Conservation (phyloP, 208 protist genomes). For the Porcisia hertigi region DNA sequence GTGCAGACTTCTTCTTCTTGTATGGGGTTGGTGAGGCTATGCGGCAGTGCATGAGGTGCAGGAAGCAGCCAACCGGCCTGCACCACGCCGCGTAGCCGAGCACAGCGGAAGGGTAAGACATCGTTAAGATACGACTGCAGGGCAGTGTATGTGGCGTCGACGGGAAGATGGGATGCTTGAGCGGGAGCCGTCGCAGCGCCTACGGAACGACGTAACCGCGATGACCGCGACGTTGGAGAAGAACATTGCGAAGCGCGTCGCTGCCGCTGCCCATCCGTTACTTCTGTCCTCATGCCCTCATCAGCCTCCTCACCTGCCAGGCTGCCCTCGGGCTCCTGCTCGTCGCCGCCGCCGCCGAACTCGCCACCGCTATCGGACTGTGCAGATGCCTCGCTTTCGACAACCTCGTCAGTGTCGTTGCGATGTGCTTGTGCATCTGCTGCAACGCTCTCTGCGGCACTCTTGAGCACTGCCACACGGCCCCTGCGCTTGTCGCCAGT, state of each 20-base stretch:
- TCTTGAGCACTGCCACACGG: conserved; percentile 5
- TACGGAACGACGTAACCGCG: neutral
- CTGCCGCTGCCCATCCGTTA: neutral
- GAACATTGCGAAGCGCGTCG: neutral
- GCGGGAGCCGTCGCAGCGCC: neutral
- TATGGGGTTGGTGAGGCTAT: conserved; percentile 14
- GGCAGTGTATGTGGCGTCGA: conserved; percentile 22
- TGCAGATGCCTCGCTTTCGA: conserved; percentile 1
- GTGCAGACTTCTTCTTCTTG: conserved; percentile 13
- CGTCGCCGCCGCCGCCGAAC: neutral
- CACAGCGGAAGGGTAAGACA: conserved; percentile 37
- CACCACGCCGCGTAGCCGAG: conserved; percentile 40
- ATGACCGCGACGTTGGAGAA: neutral
- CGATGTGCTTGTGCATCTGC: neutral
- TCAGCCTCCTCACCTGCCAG: conserved; percentile 2
- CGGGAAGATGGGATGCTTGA: neutral
- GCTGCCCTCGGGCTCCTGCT: conserved; percentile 1
- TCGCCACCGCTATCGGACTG: neutral
- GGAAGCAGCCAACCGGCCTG: conserved; percentile 65
- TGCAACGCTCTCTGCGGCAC: neutral
- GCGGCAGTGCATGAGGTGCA: conserved; percentile 29
- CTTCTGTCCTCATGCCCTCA: neutral
- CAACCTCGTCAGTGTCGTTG: conserved; percentile 1
- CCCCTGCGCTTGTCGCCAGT: neutral
- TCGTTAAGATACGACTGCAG: conserved; percentile 22